phyloP scores from a whole-genome alignment of 495 filamentous ascomycete species.

The Astrothelium subdiscretum region DNA sequence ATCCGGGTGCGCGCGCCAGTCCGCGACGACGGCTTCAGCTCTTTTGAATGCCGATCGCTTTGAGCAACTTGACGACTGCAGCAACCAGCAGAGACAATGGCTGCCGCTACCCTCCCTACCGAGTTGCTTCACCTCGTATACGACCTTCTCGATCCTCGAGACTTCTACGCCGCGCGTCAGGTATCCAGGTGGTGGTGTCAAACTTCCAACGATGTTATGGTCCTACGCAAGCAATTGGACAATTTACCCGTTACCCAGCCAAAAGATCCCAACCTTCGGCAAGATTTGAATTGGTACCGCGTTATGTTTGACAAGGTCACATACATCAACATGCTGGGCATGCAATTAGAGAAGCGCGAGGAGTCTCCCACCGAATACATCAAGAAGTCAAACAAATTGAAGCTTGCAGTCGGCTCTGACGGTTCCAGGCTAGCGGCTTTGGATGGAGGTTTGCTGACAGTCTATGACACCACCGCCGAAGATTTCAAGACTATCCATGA shows the following conservation, averaged over 20 bases:
- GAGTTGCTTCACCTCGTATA: conserved; percentile 15
- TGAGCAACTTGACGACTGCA: neutral
- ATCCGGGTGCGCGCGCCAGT: neutral
- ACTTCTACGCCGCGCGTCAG: conserved; percentile 15
- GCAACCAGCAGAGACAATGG: conserved; percentile 5
- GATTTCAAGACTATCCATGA: conserved; percentile 1
- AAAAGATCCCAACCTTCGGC: neutral
- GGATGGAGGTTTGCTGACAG: neutral
- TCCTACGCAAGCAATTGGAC: conserved; percentile 7
- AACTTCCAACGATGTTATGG: conserved; percentile 8
- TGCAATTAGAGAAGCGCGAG: neutral
- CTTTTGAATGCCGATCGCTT: neutral
- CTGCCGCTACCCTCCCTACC: conserved; percentile 8
- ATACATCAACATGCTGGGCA: conserved; percentile 11
- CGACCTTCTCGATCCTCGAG: conserved; percentile 9
- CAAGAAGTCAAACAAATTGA: neutral
- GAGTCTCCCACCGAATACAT: neutral
- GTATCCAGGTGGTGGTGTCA: conserved; percentile 15
- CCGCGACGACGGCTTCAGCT: neutral
- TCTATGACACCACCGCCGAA: conserved; percentile 9
- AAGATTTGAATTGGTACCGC: conserved; percentile 1
- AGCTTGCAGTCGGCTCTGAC: neutral
- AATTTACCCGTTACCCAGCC: conserved; percentile 11
- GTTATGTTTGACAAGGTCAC: conserved; percentile 7
- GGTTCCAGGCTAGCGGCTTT: neutral